A percentile compares a stretch with the other conserved stretches of the same genome.
These are phyloP conservation scores for Patellifolia procumbens DNA, from an alignment of 179 eudicot species.

Conservation along the genomic window DNA sequence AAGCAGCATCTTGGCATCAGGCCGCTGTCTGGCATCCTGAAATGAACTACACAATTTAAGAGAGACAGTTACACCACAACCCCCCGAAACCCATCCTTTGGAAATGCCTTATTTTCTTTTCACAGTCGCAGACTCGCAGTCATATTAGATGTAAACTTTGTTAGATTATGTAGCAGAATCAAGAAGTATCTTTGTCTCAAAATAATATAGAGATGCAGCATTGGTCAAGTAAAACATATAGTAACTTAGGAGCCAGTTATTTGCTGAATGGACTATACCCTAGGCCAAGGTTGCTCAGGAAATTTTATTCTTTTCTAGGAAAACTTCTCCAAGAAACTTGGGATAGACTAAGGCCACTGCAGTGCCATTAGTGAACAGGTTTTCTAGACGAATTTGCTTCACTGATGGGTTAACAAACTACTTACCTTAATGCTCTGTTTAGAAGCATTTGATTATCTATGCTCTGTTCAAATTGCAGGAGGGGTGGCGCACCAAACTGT, in stretches of 20 bases:
- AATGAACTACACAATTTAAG: constrained; percentile 32
- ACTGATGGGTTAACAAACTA: too few relatives aligned
- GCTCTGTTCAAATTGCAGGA: background rate
- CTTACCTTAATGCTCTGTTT: too few relatives aligned
- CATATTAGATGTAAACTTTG: background rate
- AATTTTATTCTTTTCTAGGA: background rate
- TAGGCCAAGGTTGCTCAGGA: background rate
- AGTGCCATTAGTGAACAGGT: too few relatives aligned
- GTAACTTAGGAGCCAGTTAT: background rate
- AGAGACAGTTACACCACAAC: background rate
- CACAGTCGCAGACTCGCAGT: too few relatives aligned
- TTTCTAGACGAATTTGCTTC: too few relatives aligned
- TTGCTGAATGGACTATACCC: background rate
- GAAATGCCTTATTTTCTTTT: background rate
- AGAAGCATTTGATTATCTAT: background rate
- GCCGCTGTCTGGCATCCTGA: constrained; percentile 99
- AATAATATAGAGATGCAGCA: background rate
- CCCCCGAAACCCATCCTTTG: background rate
- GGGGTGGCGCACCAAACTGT: too few relatives aligned
- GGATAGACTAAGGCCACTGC: too few relatives aligned
- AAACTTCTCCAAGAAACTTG: background rate
- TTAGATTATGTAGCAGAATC: background rate
- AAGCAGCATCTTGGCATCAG: constrained; percentile 95
- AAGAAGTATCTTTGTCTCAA: background rate
- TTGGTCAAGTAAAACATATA: background rate